These are phyloP conservation scores for Talaromyces marneffei DNA, from an alignment of 2,329 filamentous ascomycete genomes.

Conservation along the genomic window DNA sequence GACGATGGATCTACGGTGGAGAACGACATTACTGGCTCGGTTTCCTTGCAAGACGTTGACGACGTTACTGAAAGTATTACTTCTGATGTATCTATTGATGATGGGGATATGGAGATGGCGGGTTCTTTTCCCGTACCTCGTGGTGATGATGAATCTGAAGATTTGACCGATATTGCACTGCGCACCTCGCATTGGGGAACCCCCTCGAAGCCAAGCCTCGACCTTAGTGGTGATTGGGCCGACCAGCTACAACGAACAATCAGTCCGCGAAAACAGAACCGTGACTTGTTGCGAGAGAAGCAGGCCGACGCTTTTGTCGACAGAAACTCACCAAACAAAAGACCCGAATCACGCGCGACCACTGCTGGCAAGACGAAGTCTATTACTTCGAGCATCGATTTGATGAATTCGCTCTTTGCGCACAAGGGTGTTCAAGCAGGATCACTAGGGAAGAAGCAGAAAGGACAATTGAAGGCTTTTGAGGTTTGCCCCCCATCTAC, in stretches of 20 bases:
- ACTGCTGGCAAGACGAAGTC: conserved; percentile 46
- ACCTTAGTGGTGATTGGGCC: conserved; percentile 78
- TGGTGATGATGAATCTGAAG: conserved; percentile 70
- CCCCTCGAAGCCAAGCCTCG: conserved; percentile 49
- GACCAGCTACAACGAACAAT: conserved; percentile 91
- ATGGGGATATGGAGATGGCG: conserved; percentile 76
- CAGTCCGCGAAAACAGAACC: conserved; percentile 87
- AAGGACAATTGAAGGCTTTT: conserved; percentile 60
- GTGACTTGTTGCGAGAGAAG: conserved; percentile 62
- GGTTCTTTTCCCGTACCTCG: conserved; percentile 68
- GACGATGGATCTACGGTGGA: conserved; percentile 80
- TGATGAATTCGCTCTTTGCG: conserved; percentile 92
- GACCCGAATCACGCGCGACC: conserved; percentile 20
- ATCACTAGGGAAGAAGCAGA: conserved; percentile 50
- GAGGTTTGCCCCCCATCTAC: conserved; percentile 71
- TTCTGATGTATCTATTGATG: conserved; percentile 57
- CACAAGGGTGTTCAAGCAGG: conserved; percentile 49
- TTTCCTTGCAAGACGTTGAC: conserved; percentile 59
- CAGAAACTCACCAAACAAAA: conserved; percentile 33
- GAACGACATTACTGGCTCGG: conserved; percentile 79
- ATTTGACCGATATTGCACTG: conserved; percentile 44
- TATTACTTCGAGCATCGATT: conserved; percentile 83
- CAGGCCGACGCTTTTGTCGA: conserved; percentile 55
- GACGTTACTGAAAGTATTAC: conserved; percentile 49
- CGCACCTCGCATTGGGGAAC: conserved; percentile 36